Evolutionary conservation across 208 protist genomes (phyloP).

Genomic region (Lotmaria passim): DNA sequence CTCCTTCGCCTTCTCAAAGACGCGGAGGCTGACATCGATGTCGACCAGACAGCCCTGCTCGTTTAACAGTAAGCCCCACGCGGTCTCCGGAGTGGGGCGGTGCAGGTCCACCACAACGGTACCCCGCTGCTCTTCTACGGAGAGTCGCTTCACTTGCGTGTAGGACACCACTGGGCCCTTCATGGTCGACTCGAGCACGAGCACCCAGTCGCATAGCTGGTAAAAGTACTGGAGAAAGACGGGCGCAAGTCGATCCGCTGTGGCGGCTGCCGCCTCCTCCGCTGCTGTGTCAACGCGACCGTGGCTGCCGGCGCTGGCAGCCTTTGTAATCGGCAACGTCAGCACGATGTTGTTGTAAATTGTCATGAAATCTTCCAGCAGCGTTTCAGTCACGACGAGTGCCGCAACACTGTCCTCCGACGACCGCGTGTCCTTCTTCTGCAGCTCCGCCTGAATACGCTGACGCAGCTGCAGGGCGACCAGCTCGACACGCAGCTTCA

Average conservation of each 20-base stretch:
- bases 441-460: conserved; percentile 45
- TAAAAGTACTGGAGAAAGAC: conserved; percentile 69
- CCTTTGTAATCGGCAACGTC: conserved; percentile 52
- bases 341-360: conserved; percentile 63
- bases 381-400: conserved; percentile 53
- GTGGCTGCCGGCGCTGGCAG: conserved; percentile 19
- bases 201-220: conserved; percentile 65
- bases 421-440: conserved; percentile 9
- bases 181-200: conserved; percentile 42
- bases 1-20: conserved; percentile 42
- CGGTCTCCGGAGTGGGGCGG: conserved; percentile 40
- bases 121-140: conserved; percentile 33
- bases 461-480: conserved; percentile 44
- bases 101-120: conserved; percentile 42
- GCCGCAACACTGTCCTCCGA: conserved; percentile 37
- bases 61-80: conserved; percentile 81
- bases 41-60: conserved; percentile 60
- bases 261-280: not conserved
- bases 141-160: conserved; percentile 48
- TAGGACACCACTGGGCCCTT: conserved; percentile 38
- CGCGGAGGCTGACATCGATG: conserved; percentile 66
- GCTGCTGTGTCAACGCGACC: not conserved
- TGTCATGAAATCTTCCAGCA: conserved; percentile 59
- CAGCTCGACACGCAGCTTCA: conserved; percentile 72
- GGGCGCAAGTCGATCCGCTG: conserved; percentile 30